Evolutionary conservation across 2,329 filamentous ascomycete genomes (phyloP).

Genomic region (Sporothrix pseudoabietina): DNA sequence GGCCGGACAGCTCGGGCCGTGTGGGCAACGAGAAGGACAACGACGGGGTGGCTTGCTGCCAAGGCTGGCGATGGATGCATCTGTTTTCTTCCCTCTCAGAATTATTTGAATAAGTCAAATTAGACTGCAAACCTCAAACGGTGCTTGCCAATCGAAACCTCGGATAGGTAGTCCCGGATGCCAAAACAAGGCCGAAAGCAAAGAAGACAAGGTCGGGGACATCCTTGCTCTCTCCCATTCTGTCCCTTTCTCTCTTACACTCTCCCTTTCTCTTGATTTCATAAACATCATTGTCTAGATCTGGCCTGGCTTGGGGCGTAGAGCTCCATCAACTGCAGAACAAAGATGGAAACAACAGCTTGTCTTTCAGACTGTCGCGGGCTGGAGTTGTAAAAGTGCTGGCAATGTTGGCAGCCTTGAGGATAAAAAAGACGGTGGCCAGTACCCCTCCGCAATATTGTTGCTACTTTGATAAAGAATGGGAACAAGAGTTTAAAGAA

Average conservation of each 20-base stretch:
- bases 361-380: background rate
- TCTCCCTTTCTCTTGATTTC: background rate
- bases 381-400: background rate
- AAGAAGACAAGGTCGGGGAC: background rate
- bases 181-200: slow-evolving; percentile 1
- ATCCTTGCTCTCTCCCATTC: background rate
- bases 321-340: background rate
- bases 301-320: slow-evolving; percentile 9
- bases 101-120: background rate
- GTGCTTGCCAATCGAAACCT: background rate
- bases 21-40: background rate
- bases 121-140: slow-evolving; percentile 10
- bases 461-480: background rate
- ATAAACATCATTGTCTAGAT: background rate
- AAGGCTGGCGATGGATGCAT: background rate
- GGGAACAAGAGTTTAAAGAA: background rate
- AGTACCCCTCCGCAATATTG: background rate
- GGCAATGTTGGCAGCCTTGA: background rate
- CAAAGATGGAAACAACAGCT: background rate
- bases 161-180: background rate
- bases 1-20: background rate
- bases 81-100: background rate
- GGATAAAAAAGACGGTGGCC: background rate
- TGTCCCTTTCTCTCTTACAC: background rate
- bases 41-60: background rate